Conservation (phyloP, 75 land plant genomes). For the Picea sitchensis region DNA sequence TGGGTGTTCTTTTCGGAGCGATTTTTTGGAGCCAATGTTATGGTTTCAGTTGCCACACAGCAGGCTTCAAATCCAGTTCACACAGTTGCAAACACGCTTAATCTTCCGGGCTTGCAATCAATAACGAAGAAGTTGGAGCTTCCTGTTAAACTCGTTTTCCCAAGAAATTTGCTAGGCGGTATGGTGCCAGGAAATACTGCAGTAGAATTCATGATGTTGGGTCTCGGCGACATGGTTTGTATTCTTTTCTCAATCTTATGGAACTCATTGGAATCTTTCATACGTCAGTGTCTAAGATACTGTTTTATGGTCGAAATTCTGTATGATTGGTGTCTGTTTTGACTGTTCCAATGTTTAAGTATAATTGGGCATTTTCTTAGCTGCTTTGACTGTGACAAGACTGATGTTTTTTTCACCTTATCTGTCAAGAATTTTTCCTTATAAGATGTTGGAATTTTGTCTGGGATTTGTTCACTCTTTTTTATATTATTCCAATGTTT, state of each 20-base stretch:
- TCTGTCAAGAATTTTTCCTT: neutral
- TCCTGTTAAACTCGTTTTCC: constrained; percentile 92
- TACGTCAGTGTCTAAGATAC: neutral
- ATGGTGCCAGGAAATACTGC: constrained; percentile 30
- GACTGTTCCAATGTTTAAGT: neutral
- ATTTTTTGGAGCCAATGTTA: constrained; percentile 91
- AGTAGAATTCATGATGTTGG: constrained; percentile 84
- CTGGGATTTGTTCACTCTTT: neutral
- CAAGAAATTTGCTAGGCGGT: constrained; percentile 77
- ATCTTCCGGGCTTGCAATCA: constrained; percentile 71
- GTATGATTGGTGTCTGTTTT: neutral
- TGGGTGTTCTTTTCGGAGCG: constrained; percentile 95
- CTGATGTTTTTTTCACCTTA: neutral
- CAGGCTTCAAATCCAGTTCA: constrained; percentile 92
- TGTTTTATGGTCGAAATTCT: neutral
- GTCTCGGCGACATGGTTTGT: constrained; percentile 95
- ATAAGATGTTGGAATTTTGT: neutral
- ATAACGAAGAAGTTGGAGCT: constrained; percentile 91
- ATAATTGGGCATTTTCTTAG: neutral
- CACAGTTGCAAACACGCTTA: constrained; percentile 78
- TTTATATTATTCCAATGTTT: neutral
- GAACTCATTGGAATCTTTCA: neutral
- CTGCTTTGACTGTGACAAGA: neutral
- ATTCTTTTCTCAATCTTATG: constrained; percentile 4
- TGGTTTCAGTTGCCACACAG: constrained; percentile 96